A percentile compares a stretch with the other conserved stretches of the same genome.
These are phyloP conservation scores for Cyamopsis tetragonoloba DNA, from an alignment of 306 rosid species.

Conservation along the genomic window DNA sequence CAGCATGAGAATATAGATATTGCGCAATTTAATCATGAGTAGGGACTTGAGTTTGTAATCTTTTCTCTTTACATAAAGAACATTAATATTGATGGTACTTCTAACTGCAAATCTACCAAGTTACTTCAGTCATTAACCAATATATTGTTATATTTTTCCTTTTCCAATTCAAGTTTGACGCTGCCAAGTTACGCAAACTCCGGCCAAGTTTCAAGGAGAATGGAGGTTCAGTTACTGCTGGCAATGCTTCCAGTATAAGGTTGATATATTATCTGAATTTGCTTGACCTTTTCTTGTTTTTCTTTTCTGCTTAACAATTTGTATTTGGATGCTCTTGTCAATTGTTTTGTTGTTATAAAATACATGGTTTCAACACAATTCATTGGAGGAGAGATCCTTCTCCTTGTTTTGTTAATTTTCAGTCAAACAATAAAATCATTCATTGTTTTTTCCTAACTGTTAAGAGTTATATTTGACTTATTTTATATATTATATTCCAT, in stretches of 20 bases:
- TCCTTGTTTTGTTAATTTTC: too few species aligned
- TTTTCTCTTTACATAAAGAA: background rate
- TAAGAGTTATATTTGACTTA: too few species aligned
- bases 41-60: background rate
- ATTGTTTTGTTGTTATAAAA: background rate
- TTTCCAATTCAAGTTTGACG: constrained; percentile 65
- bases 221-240: constrained; percentile 96
- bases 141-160: constrained; percentile 17
- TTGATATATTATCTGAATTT: constrained; percentile 24
- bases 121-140: background rate
- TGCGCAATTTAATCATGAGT: background rate
- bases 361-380: constrained; percentile 3
- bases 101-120: background rate
- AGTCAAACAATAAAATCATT: too few species aligned
- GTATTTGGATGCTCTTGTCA: background rate
- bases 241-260: constrained; percentile 99
- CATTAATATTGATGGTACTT: background rate
- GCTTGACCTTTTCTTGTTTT: background rate
- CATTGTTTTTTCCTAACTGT: too few species aligned
- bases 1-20: constrained; percentile 11
- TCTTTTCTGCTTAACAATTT: background rate
- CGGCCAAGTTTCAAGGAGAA: constrained; percentile 92
- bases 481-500: too few species aligned
- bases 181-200: constrained; percentile 92
- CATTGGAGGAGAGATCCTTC: too few species aligned